Base-by-base conservation (phyloP, 2,329 filamentous ascomycete genomes). In the Gyromitra esculenta region DNA sequence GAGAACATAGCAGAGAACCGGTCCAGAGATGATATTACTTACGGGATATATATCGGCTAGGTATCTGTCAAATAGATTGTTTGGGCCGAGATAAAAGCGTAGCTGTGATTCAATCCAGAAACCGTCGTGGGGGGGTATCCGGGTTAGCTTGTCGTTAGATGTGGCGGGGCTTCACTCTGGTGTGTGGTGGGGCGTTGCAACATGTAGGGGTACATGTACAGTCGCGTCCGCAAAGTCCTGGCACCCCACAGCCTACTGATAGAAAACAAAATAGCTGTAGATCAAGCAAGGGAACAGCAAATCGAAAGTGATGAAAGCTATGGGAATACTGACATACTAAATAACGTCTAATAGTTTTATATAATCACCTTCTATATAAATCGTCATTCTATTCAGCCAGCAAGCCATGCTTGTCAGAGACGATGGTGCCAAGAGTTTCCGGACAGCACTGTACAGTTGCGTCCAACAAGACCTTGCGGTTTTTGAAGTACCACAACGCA, bases 121-220 rank as follows among this genome's bases (percentile, higher is more conserved):
- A 56, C 37, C 50, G 71, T n/a, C 18, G 68, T 71, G n/a, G 59
- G 41, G 52, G 69, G 18, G 66, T 66, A 60, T 62, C 45, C 8
- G 52, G 62, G 59, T 21, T 67, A 39, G 62, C 50, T 15, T 57
- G 25, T 31, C 25, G 25, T 31, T 31, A 31, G 25, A 31, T 4
- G 65, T 70, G 65, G 63, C 37, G 68, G 71, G 63, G 72, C 56
- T 48, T 48, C 62, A 43, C 31, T 4, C 25, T 31, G 48, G 45
- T 50, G 50, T 71, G 56, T 60, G 11, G 54, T 74, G 64, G 71
- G 56, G 56, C 31, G 57, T 9, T 48, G 52, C 52, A 67, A 43
- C 25, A 54, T 64, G 25, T 21, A 11, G 52, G 48, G 48, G 43
- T 45, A 9, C 11, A 45, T 11, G 43, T 5, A 45, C 41, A 43